Evolutionary conservation across 208 protist species (phyloP).

Genomic region (Acanthamoeba divionensis): DNA sequence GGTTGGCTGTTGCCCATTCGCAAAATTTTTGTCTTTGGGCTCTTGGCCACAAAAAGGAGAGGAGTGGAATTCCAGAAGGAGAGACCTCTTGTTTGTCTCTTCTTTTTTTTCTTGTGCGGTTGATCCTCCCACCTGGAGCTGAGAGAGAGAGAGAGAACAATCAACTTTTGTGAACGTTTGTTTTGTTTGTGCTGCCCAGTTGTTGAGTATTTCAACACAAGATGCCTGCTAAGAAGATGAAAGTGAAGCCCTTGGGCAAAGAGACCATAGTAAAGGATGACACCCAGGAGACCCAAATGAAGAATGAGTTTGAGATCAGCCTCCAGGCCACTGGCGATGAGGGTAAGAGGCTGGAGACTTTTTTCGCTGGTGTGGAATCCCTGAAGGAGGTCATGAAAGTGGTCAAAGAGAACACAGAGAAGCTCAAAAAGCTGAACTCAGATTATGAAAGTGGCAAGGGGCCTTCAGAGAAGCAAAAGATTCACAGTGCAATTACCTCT

Average conservation of each 20-base stretch:
- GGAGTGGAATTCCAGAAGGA: too few species aligned
- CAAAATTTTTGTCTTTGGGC: too few species aligned
- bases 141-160: too few species aligned
- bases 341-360: not conserved
- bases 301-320: not conserved
- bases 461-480: not conserved
- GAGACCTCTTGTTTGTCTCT: too few species aligned
- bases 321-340: not conserved
- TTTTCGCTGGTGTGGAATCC: not conserved
- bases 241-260: not conserved
- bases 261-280: not conserved
- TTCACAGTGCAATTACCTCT: not conserved
- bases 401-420: not conserved
- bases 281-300: not conserved
- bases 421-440: not conserved
- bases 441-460: not conserved
- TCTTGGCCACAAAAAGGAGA: too few species aligned
- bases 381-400: not conserved
- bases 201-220: too few species aligned
- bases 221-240: not conserved
- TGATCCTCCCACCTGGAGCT: too few species aligned
- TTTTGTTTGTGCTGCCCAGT: too few species aligned
- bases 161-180: too few species aligned
- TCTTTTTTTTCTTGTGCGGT: too few species aligned
- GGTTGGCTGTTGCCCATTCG: too few species aligned